These are phyloP conservation scores for Acer negundo DNA, from an alignment of 345 rosid species.

Conservation along the genomic window DNA sequence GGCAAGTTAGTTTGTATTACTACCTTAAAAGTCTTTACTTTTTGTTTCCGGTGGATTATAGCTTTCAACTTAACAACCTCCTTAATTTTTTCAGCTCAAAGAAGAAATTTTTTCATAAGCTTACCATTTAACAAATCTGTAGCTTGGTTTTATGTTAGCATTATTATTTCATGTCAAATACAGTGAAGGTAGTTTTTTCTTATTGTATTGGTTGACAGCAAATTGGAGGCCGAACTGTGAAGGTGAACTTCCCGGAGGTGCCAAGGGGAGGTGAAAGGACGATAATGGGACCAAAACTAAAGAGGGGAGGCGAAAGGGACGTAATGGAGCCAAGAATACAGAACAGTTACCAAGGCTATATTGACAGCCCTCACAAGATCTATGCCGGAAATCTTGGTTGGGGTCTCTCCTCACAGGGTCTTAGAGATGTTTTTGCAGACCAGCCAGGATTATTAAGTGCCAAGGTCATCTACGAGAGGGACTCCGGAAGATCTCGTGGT, in stretches of 20 bases:
- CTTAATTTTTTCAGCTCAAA: too few relatives aligned
- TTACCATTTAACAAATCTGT: neutral
- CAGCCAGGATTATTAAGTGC: conserved; percentile 84
- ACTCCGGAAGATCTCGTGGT: conserved; percentile 78
- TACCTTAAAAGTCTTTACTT: neutral
- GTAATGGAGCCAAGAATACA: conserved; percentile 61
- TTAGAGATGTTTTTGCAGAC: conserved; percentile 65
- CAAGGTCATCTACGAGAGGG: conserved; percentile 73
- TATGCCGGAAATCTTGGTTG: conserved; percentile 94
- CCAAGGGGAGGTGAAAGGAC: conserved; percentile 93
- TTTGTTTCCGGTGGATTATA: neutral
- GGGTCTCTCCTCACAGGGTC: conserved; percentile 70
- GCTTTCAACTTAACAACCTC: neutral
- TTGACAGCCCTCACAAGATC: conserved; percentile 83
- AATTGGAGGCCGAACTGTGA: conserved; percentile 81
- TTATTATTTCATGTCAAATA: neutral
- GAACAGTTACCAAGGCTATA: conserved; percentile 50
- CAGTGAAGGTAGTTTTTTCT: neutral
- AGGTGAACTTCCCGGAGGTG: conserved; percentile 93
- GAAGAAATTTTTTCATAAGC: neutral
- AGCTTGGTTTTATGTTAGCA: neutral
- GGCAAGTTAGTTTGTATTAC: neutral
- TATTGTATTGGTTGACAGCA: conserved; percentile 46
- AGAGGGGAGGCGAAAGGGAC: conserved; percentile 87
- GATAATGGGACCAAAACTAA: conserved; percentile 60